Evolutionary conservation across 1,284 basidiomycete genomes (phyloP), one percentile per base, ranked within the genome.

Genomic region (Cystobasidium sp.): DNA sequence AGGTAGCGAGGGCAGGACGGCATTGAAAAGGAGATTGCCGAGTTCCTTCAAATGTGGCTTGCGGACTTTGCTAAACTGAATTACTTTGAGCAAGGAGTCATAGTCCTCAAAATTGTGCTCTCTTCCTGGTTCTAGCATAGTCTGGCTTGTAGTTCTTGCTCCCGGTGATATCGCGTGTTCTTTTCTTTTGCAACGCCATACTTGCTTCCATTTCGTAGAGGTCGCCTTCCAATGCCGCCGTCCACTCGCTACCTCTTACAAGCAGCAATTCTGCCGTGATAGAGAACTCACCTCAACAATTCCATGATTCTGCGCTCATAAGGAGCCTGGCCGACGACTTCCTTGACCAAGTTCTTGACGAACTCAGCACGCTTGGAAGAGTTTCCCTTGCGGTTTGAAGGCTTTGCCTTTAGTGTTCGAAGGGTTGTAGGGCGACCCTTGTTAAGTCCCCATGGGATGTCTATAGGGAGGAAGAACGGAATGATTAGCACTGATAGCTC

Each of bases 271-370:
- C 44, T 37, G 22, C n/a, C 51, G 53, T 16, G 12, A 4, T 8
- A 24, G 20, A 9, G 24, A 18, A 58, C 56, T 16, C 43, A 66
- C 66, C 47, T 56, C 51, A 64, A 67, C 88, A 99, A 85, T 86
- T 99, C 97, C 92, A 99, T 90, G 75, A 99, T 94, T 79, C 97
- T 90, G 83, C 95, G 89, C 88, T 99, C 97, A 85, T 99, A 99
- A 61, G 97, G 92, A 61, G 95, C 93, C 86, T 98, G 99, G 77
- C 97, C 97, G 82, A 90, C 93, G 37, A 84, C 82, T 87, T 97
- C 94, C 80, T 94, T 89, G 81, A 97, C 87, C 77, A 97, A 87
- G 78, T 89, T 91, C 83, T 92, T 91, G 82, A 97, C 93, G 82
- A 97, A 94, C 82, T 90, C 90, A 82, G 90, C 93, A 86, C 92